These are phyloP conservation scores for Glonium stellatum DNA, from an alignment of 495 filamentous ascomycete species.

Conservation along the genomic window DNA sequence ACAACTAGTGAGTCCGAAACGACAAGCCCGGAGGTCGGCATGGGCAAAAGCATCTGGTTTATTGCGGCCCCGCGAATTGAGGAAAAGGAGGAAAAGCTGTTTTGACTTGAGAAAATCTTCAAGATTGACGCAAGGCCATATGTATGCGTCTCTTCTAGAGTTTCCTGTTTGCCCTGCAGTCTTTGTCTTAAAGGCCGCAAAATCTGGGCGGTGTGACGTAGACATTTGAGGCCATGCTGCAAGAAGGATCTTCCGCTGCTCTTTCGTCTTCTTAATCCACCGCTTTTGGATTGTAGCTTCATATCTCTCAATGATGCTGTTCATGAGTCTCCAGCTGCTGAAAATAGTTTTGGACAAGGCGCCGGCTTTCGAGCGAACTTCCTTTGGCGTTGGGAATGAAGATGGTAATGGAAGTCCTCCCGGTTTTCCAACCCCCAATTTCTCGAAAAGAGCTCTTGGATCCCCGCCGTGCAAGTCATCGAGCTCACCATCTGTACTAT, in stretches of 20 bases:
- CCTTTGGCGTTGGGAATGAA: not conserved
- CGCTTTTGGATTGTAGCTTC: slow-evolving; percentile 15
- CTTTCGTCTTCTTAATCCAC: slow-evolving; percentile 15
- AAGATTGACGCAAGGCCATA: slow-evolving; percentile 53
- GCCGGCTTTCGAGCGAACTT: not conserved
- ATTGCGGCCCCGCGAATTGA: slow-evolving; percentile 46
- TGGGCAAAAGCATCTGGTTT: slow-evolving; percentile 39
- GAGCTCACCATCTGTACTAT: too few relatives aligned
- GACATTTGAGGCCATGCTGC: slow-evolving; percentile 14
- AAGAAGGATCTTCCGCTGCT: slow-evolving; percentile 10
- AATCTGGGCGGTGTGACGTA: slow-evolving; percentile 8
- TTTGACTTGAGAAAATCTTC: slow-evolving; percentile 47
- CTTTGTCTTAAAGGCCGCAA: not conserved
- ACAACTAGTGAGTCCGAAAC: slow-evolving; percentile 28
- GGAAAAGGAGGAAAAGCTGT: slow-evolving; percentile 38
- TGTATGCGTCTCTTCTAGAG: slow-evolving; percentile 29
- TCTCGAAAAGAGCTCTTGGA: not conserved
- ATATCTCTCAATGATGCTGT: slow-evolving; percentile 11
- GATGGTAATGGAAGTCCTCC: not conserved
- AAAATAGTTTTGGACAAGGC: slow-evolving; percentile 3
- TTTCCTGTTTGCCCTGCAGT: not conserved
- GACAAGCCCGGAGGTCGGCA: slow-evolving; percentile 33
- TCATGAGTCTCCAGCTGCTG: not conserved
- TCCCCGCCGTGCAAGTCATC: too few relatives aligned
- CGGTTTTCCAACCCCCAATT: not conserved